Evolutionary conservation across 225 moss, liverwort and hornwort species (phyloP).

Genomic region (Lunularia cruciata): DNA sequence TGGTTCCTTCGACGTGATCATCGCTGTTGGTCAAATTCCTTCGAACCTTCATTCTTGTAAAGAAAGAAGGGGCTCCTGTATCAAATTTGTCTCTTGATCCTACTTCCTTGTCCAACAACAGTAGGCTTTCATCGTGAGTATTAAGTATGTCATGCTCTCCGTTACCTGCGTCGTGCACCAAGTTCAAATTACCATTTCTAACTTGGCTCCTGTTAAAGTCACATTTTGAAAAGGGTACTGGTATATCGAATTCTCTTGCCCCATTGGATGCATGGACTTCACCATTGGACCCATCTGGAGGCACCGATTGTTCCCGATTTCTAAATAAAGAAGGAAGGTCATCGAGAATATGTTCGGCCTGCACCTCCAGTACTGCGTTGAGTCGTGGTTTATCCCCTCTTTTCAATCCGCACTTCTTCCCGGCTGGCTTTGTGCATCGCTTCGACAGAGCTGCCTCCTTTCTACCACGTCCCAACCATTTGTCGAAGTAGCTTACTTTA

Average conservation of each 20-base stretch:
- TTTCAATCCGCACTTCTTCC: neutral
- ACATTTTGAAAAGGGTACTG: slow-evolving; percentile 27
- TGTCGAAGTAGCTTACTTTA: slow-evolving; percentile 38
- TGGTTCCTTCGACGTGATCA: no score
- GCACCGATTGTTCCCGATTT: slow-evolving; percentile 11
- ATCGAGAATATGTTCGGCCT: slow-evolving; percentile 3
- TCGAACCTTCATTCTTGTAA: neutral
- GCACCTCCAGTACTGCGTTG: neutral
- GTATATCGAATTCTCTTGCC: slow-evolving; percentile 20
- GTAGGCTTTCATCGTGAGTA: no score
- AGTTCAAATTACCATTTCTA: neutral
- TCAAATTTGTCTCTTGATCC: neutral
- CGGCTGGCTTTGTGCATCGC: neutral
- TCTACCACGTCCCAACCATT: slow-evolving; percentile 34
- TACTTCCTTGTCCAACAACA: neutral
- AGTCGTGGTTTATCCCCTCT: slow-evolving; percentile 23
- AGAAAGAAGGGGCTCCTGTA: no score
- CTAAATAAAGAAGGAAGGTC: neutral
- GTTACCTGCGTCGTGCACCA: neutral
- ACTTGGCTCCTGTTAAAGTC: neutral
- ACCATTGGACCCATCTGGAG: slow-evolving; percentile 15
- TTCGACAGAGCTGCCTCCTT: slow-evolving; percentile 19
- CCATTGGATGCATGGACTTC: slow-evolving; percentile 9
- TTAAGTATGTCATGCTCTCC: no score
- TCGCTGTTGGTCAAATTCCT: neutral